These are phyloP conservation scores for Trichoderma koningii DNA, from an alignment of 2,329 filamentous ascomycete genomes.

Conservation along the genomic window DNA sequence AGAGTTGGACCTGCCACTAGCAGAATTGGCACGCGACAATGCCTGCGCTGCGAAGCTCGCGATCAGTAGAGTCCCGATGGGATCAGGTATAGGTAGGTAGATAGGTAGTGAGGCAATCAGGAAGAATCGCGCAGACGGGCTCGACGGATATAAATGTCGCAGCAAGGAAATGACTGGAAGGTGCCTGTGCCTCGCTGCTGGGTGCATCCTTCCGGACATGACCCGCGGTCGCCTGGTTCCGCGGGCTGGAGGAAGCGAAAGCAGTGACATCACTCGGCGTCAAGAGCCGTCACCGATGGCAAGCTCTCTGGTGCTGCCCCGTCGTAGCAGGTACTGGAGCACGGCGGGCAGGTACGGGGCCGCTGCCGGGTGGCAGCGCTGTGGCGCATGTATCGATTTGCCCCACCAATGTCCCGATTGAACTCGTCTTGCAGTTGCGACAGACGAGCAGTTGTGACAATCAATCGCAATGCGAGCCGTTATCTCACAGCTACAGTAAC, in stretches of 20 bases:
- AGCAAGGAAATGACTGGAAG: background rate
- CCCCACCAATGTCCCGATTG: slow-evolving; percentile 17
- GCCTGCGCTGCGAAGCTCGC: background rate
- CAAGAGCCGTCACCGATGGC: background rate
- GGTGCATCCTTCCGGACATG: slow-evolving; percentile 4
- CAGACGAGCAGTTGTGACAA: background rate
- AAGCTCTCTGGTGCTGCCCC: too few species aligned
- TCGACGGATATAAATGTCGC: slow-evolving; percentile 21
- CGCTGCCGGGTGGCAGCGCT: background rate
- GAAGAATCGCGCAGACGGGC: background rate
- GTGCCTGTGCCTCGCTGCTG: background rate
- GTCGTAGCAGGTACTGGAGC: slow-evolving; percentile 1
- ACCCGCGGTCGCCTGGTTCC: slow-evolving; percentile 1
- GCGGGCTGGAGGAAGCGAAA: background rate
- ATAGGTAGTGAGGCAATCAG: background rate
- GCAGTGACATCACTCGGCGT: slow-evolving; percentile 24
- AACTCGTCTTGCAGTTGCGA: too few species aligned
- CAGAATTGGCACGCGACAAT: slow-evolving; percentile 8
- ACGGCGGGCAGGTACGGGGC: slow-evolving; percentile 3
- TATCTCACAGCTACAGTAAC: too few species aligned
- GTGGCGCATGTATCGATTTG: background rate
- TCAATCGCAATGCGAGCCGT: too few species aligned
- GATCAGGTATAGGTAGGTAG: background rate
- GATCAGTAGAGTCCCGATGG: background rate
- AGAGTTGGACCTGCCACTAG: background rate